Evolutionary conservation across 164 flowering plant species (phyloP).

Genomic region (Aristolochia fimbriata): DNA sequence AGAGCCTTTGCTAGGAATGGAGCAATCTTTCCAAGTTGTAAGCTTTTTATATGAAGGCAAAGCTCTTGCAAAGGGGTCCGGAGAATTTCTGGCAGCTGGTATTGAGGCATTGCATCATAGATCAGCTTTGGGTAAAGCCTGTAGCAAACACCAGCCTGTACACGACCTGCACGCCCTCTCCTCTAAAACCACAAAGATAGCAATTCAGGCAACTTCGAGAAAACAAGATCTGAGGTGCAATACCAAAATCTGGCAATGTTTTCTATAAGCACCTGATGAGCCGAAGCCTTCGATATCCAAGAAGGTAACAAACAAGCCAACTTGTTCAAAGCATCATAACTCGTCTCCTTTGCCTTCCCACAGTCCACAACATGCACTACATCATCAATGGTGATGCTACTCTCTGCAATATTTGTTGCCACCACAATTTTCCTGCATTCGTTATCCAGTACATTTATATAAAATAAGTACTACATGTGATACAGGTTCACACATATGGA

Average conservation of each 20-base stretch:
- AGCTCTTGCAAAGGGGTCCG: slow-evolving; percentile 92
- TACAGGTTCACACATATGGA: background rate
- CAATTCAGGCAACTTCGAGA: background rate
- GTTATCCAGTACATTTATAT: background rate
- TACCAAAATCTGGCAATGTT: background rate
- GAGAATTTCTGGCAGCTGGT: slow-evolving; percentile 89
- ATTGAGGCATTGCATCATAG: slow-evolving; percentile 75
- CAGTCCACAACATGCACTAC: slow-evolving; percentile 92
- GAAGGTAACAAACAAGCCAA: slow-evolving; percentile 88
- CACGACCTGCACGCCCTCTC: slow-evolving; percentile 99
- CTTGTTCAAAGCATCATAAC: slow-evolving; percentile 96
- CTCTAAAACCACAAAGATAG: slow-evolving; percentile 35
- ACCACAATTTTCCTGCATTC: slow-evolving; percentile 78
- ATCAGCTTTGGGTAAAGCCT: slow-evolving; percentile 75
- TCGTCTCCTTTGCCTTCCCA: slow-evolving; percentile 97
- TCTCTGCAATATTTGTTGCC: slow-evolving; percentile 97
- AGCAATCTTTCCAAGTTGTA: slow-evolving; percentile 73
- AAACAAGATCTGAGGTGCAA: background rate
- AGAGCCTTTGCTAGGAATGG: slow-evolving; percentile 84
- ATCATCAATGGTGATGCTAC: slow-evolving; percentile 96
- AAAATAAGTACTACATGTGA: background rate
- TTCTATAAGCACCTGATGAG: slow-evolving; percentile 65
- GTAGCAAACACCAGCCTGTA: slow-evolving; percentile 89
- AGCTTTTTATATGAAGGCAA: slow-evolving; percentile 78
- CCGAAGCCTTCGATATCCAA: slow-evolving; percentile 99